phyloP scores from a whole-genome alignment of 116 monocot genomes.

The Zostera marina region DNA sequence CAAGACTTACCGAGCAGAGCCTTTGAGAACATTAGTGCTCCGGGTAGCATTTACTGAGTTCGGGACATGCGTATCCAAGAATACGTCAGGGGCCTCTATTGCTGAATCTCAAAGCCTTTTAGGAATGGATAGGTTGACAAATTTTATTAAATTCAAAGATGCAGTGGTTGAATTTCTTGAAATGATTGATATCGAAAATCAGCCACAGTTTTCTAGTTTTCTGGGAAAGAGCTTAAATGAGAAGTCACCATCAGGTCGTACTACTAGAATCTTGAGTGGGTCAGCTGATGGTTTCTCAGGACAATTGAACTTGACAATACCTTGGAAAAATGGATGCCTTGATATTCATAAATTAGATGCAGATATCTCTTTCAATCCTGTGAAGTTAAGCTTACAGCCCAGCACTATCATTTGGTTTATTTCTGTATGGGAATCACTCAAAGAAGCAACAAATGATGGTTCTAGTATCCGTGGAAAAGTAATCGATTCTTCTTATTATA shows the following conservation, averaged over 20 bases:
- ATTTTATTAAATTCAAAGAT: constrained; percentile 80
- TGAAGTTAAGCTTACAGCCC: constrained; percentile 41
- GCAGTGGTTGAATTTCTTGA: constrained; percentile 64
- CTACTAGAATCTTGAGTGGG: constrained; percentile 43
- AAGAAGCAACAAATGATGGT: constrained; percentile 14
- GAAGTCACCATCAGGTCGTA: constrained; percentile 11
- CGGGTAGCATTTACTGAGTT: constrained; percentile 70
- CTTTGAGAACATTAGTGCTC: constrained; percentile 42
- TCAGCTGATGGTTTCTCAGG: constrained; percentile 63
- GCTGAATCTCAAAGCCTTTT: constrained; percentile 17
- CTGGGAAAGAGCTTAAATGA: constrained; percentile 19
- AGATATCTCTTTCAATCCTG: constrained; percentile 55
- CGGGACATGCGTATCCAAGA: constrained; percentile 71
- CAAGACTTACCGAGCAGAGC: constrained; percentile 12
- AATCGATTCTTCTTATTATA: constrained; percentile 15
- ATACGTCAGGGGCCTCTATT: constrained; percentile 8
- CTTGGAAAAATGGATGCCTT: constrained; percentile 85
- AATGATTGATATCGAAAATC: constrained; percentile 31
- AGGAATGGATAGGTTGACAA: constrained; percentile 57
- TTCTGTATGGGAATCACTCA: constrained; percentile 37
- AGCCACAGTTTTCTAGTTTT: constrained; percentile 5
- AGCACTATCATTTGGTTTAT: constrained; percentile 53
- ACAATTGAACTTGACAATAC: constrained; percentile 69
- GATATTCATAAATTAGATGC: constrained; percentile 71
- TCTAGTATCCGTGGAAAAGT: constrained; percentile 5